Base-by-base conservation (phyloP, 2,329 filamentous ascomycete species). In the Hypoxylon sp. region DNA sequence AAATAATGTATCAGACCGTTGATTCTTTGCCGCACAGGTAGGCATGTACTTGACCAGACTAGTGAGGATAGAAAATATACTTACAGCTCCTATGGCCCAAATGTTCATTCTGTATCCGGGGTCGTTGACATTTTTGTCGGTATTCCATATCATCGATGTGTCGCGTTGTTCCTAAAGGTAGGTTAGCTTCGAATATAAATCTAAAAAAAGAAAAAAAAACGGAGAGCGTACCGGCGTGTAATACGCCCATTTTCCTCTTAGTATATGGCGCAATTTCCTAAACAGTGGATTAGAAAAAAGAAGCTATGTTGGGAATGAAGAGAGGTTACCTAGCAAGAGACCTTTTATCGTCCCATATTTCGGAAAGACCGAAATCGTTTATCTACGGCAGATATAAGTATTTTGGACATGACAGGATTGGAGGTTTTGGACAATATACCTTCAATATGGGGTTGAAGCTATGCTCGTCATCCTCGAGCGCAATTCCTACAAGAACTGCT, bases 11-110 rank as follows among this genome's bases (percentile, higher is more conserved):
- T n/a, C n/a, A n/a, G n/a, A n/a, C n/a, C n/a, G n/a, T n/a, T n/a
- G n/a, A n/a, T n/a, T n/a, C n/a, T n/a, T n/a, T n/a, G n/a, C n/a
- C n/a, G n/a, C n/a, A n/a, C n/a, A n/a, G n/a, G n/a, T n/a, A n/a
- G n/a, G n/a, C n/a, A n/a, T n/a, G n/a, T n/a, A n/a, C n/a, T n/a
- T n/a, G n/a, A n/a, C n/a, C n/a, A n/a, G 20, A 27, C 3, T 15
- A 7, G n/a, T 17, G 25, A 26, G 13, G 12, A 21, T 19, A 43
- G 27, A 1, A 12, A 20, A 6, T 21, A 20, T 47, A 49, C 52
- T 11, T 52, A 56, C 52, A 1, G 46, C 2, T 5, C 53, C 53
- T 46, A 57, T 41, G n/a, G 34, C 44, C 53, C 53, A 57, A n/a
- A 57, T 17, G 23, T 57, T 57, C 4, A 56, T 3, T 6, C 31